These are phyloP conservation scores for Anaeramoeba flamelloides DNA, from an alignment of 78 protist species.

Conservation along the genomic window DNA sequence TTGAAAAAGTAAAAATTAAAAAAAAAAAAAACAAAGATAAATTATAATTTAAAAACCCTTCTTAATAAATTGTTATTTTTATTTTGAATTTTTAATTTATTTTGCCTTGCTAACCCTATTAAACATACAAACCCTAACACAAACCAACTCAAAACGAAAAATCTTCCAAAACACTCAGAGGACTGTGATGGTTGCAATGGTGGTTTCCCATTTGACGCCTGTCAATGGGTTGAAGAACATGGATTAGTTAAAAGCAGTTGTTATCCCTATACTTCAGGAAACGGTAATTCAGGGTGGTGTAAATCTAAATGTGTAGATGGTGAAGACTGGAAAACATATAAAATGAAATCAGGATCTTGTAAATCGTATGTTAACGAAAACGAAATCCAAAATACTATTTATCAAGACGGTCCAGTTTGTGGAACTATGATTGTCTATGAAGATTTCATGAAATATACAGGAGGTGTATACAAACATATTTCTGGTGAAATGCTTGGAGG, in stretches of 20 bases:
- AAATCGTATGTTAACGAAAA: not conserved
- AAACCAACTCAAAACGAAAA: not conserved
- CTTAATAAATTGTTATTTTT: not conserved
- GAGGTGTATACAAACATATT: slow-evolving; percentile 25
- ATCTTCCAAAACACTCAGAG: not conserved
- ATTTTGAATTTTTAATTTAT: not conserved
- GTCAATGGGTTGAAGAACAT: not conserved
- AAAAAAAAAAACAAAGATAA: too few species aligned
- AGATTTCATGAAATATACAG: slow-evolving; percentile 28
- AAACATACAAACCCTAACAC: not conserved
- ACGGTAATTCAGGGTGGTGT: not conserved
- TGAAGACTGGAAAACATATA: not conserved
- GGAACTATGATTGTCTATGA: slow-evolving; percentile 26
- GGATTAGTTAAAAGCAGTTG: not conserved
- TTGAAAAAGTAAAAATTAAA: too few species aligned
- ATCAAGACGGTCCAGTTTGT: slow-evolving; percentile 16
- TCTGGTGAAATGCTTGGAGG: slow-evolving; percentile 20
- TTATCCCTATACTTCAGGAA: slow-evolving; percentile 7
- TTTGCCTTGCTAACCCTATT: not conserved
- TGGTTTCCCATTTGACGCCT: not conserved
- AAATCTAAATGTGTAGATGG: slow-evolving; percentile 1
- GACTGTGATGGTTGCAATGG: not conserved
- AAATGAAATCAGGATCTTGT: not conserved
- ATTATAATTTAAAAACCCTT: too few species aligned
- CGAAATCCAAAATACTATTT: not conserved